Evolutionary conservation across 2,329 filamentous ascomycete genomes (phyloP), one percentile per base, ranked within the genome.

Genomic region (Exophiala dermatitidis): DNA sequence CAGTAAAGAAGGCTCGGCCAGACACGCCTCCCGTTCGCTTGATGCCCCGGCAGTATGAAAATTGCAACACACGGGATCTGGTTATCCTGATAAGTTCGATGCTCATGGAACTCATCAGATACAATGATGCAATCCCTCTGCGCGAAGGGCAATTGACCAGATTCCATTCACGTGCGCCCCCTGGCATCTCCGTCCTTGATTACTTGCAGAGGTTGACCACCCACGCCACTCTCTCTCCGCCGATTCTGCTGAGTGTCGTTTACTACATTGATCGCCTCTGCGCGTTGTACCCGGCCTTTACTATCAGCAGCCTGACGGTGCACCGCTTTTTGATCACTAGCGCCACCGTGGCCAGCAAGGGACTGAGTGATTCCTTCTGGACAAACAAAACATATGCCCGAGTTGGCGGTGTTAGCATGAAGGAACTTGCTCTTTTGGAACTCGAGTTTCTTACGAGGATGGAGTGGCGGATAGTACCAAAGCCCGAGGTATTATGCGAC

Each of bases 191-290:
- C 29, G 91, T 98, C 32, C 78, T 85, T 57, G 93, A 98, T 68
- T 98, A 98, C 68, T 79, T 98, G 34, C 87, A 93, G 65, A 85
- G 93, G 59, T 77, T 98, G 53, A 93, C 94, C 28, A 89, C 90
- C 54, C 93, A 98, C 68, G 93, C 93, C 29, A 96, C 91, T 0
- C 78, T 98, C 2, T 90, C 89, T 4, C 90, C 93, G 8, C 91
- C 93, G 0, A 85, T 98, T 47, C 78, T 98, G n/a, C 81, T 98
- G 34, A 93, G 90, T 63, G 97, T 98, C 89, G 93, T 98, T 53
- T 98, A 94, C 68, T 98, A 97, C 66, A 97, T 98, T 65, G 93
- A 98, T 72, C 85, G 90, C 32, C 79, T 98, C 26, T 98, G 91
- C 70, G 85, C 88, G 7, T 77, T 95, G 54, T 98, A 96, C 68